Percentiles rank a stretch among this genome's conserved stretches.
These are phyloP conservation scores for Pseudocercospora fuligena DNA, from an alignment of 2,329 filamentous ascomycete genomes.

Conservation along the genomic window DNA sequence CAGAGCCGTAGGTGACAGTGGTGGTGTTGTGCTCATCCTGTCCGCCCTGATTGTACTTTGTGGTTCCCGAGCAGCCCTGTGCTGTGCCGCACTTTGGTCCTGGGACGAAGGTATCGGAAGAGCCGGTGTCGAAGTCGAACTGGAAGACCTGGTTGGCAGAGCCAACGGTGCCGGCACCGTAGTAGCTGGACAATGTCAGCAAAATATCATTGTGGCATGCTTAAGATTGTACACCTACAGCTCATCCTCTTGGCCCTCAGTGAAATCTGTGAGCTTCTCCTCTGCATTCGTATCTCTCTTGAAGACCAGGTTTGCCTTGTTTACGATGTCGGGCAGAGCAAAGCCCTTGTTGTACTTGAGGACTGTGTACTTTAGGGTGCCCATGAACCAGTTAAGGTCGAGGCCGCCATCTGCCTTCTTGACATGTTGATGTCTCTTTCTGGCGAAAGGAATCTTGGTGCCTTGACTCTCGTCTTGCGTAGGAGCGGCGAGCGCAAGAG, in stretches of 20 bases:
- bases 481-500: constrained; percentile 29
- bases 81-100: constrained; percentile 30
- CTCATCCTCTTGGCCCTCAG: constrained; percentile 23
- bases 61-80: constrained; percentile 29
- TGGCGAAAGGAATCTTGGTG: constrained; percentile 16
- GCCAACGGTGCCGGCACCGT: constrained; percentile 24
- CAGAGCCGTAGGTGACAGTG: constrained; percentile 34
- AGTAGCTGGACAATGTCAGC: constrained; percentile 16
- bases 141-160: constrained; percentile 27
- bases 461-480: constrained; percentile 19
- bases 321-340: constrained; percentile 20
- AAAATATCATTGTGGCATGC: neutral
- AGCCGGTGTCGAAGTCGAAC: constrained; percentile 46
- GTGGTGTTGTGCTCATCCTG: constrained; percentile 32
- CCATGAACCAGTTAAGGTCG: constrained; percentile 26
- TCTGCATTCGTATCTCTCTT: constrained; percentile 26
- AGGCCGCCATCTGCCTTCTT: constrained; percentile 22
- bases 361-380: constrained; percentile 20
- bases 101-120: constrained; percentile 32
- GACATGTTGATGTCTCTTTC: constrained; percentile 18
- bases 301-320: constrained; percentile 14
- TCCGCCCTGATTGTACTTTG: constrained; percentile 31
- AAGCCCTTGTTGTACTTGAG: constrained; percentile 28
- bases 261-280: constrained; percentile 26
- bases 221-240: constrained; percentile 14